phyloP scores from a whole-genome alignment of 2,329 filamentous ascomycete species.

The Talaromyces rugulosus region DNA sequence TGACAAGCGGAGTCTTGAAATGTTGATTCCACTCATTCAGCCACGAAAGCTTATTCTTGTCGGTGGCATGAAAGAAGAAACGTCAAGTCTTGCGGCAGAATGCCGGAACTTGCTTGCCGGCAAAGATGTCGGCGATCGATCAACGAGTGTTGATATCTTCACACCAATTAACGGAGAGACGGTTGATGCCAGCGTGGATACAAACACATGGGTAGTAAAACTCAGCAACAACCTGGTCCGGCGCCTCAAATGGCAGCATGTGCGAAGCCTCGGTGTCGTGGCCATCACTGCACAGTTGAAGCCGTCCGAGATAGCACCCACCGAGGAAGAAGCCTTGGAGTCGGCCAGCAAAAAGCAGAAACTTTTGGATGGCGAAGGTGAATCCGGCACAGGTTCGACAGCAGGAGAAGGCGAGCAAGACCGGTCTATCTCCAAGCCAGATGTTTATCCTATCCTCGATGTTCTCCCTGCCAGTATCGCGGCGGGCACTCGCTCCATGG shows the following conservation, averaged over 20 bases:
- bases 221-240: conserved; percentile 80
- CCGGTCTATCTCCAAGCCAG: conserved; percentile 25
- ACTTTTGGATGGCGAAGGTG: conserved; percentile 42
- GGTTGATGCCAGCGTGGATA: conserved; percentile 92
- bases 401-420: conserved; percentile 18
- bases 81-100: conserved; percentile 70
- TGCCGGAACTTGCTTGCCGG: conserved; percentile 63
- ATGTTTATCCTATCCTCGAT: conserved; percentile 52
- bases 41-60: conserved; percentile 94
- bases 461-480: conserved; percentile 58
- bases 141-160: conserved; percentile 56
- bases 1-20: conserved; percentile 88
- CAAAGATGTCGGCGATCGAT: conserved; percentile 28
- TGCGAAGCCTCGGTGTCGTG: conserved; percentile 82
- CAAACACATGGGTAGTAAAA: conserved; percentile 94
- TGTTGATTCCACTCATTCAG: conserved; percentile 89
- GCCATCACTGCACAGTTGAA: conserved; percentile 77
- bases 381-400: conserved; percentile 30
- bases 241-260: conserved; percentile 89
- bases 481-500: conserved; percentile 69
- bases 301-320: conserved; percentile 36
- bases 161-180: conserved; percentile 69
- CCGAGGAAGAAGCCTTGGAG: conserved; percentile 35
- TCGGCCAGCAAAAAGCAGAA: conserved; percentile 51
- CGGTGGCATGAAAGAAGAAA: conserved; percentile 75